phyloP scores from a whole-genome alignment of 352 stramenopile species.

The Globisporangium spiculum region DNA sequence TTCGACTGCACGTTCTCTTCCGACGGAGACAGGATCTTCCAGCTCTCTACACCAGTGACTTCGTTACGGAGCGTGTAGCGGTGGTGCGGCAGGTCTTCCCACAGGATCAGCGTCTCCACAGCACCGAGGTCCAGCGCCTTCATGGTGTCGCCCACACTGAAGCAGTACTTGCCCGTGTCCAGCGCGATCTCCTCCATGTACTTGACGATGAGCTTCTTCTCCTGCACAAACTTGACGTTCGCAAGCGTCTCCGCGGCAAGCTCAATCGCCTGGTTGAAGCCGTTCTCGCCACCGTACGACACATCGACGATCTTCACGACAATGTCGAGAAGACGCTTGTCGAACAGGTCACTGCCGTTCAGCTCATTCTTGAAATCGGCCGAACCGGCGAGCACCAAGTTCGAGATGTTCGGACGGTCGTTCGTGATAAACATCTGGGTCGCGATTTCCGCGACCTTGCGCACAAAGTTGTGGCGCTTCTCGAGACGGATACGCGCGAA shows the following conservation, averaged over 20 bases:
- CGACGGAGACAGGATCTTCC: constrained; percentile 74
- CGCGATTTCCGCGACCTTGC: constrained; percentile 97
- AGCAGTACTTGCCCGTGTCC: constrained; percentile 99
- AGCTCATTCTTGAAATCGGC: constrained; percentile 99
- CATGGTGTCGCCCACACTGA: constrained; percentile 98
- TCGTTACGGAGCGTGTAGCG: constrained; percentile 95
- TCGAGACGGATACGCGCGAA: constrained; percentile 99
- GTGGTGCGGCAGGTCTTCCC: constrained; percentile 97
- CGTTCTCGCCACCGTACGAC: constrained; percentile 98
- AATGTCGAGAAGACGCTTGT: constrained; percentile 93
- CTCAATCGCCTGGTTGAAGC: constrained; percentile 99
- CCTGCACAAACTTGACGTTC: constrained; percentile 99
- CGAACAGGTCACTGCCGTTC: constrained; percentile 96
- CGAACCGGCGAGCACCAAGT: constrained; percentile 97
- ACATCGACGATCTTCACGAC: constrained; percentile 99
- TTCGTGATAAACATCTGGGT: constrained; percentile 99
- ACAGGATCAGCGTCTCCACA: constrained; percentile 99
- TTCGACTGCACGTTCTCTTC: constrained; percentile 94
- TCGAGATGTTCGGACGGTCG: constrained; percentile 97
- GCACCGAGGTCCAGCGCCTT: constrained; percentile 97
- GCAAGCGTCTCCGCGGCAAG: constrained; percentile 95
- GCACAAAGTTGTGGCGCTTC: constrained; percentile 99
- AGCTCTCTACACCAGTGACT: constrained; percentile 80
- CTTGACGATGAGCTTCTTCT: constrained; percentile 99
- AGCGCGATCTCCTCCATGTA: constrained; percentile 99